Evolutionary conservation across 495 filamentous ascomycete species (phyloP), one percentile per base, ranked within the genome.

Genomic region (Neurospora intermedia): DNA sequence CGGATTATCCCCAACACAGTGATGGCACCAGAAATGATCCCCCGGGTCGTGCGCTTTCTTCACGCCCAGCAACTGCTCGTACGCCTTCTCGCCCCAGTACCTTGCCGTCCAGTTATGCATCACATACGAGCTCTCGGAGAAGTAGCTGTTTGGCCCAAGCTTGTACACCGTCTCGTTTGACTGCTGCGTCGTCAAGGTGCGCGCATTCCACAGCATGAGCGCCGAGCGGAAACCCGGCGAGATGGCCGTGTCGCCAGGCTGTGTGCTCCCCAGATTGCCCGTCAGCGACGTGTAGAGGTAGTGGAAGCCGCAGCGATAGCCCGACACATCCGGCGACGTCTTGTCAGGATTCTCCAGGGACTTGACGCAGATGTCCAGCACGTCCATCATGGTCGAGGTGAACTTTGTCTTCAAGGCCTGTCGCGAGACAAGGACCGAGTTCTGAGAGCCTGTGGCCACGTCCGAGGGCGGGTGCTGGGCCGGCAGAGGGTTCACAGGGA

Each of bases 261-360:
- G 46, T 20, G 46, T 48, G 69, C 69, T 71, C 69, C 69, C 69
- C 41, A 48, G 38, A 9, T 71, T 71, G 69, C 69, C 69, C 20
- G 69, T 71, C 40, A 71, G 9, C 41, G 69, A 71, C 42, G 69
- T 71, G 69, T 71, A 71, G 38, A 70, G 69, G 69, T 70, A 70
- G 18, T 70, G 69, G 16, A 70, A 70, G 38, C 69, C 69, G 43
- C 69, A 70, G 69, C 69, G 69, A 70, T 41, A 41, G 0, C n/a
- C 69, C 43, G 0, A 23, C n/a, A 7, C 18, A n/a, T 46, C 43
- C 16, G 69, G 69, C 38, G 69, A 70, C 11, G 69, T 70, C 9
- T 27, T 7, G 69, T 70, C 69, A 15, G 69, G 69, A 43, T 70
- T 70, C 69, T 70, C 16, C n/a, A 70, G 43, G 16, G 69, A 27